Percentiles rank a stretch among this genome's conserved stretches.
Evolutionary conservation across 192 early-diverging fungal species (phyloP).

Genomic region (Coemansia sp.): DNA sequence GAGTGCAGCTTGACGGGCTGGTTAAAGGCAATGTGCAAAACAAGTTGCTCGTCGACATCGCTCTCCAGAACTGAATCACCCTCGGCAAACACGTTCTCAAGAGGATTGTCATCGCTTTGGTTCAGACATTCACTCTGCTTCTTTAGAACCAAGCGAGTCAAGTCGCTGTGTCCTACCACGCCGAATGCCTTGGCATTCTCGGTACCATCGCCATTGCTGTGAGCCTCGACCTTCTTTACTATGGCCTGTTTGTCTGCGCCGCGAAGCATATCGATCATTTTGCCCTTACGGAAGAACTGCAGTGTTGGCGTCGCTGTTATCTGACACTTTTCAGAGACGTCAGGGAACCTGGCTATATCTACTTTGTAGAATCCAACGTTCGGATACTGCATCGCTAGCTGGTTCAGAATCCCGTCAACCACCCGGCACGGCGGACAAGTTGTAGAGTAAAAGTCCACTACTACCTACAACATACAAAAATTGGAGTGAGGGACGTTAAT

Average conservation of each 20-base stretch:
- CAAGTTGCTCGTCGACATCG: constrained; percentile 95
- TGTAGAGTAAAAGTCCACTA: constrained; percentile 49
- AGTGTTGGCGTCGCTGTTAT: constrained; percentile 52
- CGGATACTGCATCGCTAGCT: constrained; percentile 27
- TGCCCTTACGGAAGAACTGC: constrained; percentile 71
- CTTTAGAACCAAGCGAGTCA: constrained; percentile 64
- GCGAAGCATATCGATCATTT: constrained; percentile 73
- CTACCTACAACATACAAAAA: constrained; percentile 25
- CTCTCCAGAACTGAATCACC: constrained; percentile 76
- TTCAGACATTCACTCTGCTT: constrained; percentile 86
- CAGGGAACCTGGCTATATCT: constrained; percentile 33
- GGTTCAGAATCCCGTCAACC: constrained; percentile 28
- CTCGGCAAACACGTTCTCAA: constrained; percentile 75
- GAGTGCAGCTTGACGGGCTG: constrained; percentile 69
- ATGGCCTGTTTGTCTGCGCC: constrained; percentile 80
- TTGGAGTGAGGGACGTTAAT: not conserved
- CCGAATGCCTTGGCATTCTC: constrained; percentile 43
- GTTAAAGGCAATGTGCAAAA: constrained; percentile 86
- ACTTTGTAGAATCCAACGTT: constrained; percentile 52
- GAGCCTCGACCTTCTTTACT: constrained; percentile 62
- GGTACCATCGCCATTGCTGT: constrained; percentile 17
- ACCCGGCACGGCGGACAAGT: constrained; percentile 51
- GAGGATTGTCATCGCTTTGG: constrained; percentile 73
- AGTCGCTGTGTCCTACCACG: constrained; percentile 60
- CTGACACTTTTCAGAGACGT: constrained; percentile 40